A percentile compares a stretch with the other conserved stretches of the same genome.
These are phyloP conservation scores for Globisporangium viniferum DNA, from an alignment of 352 stramenopile species.

Conservation along the genomic window DNA sequence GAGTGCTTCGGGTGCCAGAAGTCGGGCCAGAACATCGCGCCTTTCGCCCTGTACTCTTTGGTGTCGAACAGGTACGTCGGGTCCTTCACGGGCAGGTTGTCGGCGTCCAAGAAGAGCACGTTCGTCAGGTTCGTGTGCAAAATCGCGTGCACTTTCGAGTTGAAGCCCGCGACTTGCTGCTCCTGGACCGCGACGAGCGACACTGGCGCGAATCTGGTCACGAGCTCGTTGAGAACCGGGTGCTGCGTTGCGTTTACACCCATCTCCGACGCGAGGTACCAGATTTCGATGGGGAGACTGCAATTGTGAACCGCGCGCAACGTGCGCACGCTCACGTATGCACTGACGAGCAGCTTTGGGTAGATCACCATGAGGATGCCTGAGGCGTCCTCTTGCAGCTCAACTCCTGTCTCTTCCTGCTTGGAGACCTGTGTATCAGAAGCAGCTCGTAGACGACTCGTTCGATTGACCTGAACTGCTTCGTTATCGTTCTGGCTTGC, in stretches of 20 bases:
- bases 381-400: not conserved
- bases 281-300: slow-evolving; percentile 54
- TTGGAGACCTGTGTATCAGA: not conserved
- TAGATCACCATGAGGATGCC: slow-evolving; percentile 63
- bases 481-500: not conserved
- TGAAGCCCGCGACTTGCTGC: slow-evolving; percentile 32
- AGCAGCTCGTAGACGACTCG: not conserved
- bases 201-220: slow-evolving; percentile 22
- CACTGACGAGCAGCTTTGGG: slow-evolving; percentile 41
- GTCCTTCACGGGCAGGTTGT: slow-evolving; percentile 48
- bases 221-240: slow-evolving; percentile 24
- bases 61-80: slow-evolving; percentile 49
- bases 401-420: not conserved
- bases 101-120: slow-evolving; percentile 50
- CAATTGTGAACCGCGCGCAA: slow-evolving; percentile 39
- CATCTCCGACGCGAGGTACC: slow-evolving; percentile 47
- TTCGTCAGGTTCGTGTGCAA: slow-evolving; percentile 31
- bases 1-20: slow-evolving; percentile 59
- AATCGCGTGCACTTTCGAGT: slow-evolving; percentile 48
- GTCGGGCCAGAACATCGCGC: slow-evolving; percentile 61
- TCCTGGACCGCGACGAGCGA: slow-evolving; percentile 27
- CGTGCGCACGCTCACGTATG: slow-evolving; percentile 35
- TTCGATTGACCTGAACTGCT: not conserved
- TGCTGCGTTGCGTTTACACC: slow-evolving; percentile 18
- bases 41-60: slow-evolving; percentile 28